Evolutionary conservation across 2,329 filamentous ascomycete genomes (phyloP).

Genomic region (Cercospora zeina): DNA sequence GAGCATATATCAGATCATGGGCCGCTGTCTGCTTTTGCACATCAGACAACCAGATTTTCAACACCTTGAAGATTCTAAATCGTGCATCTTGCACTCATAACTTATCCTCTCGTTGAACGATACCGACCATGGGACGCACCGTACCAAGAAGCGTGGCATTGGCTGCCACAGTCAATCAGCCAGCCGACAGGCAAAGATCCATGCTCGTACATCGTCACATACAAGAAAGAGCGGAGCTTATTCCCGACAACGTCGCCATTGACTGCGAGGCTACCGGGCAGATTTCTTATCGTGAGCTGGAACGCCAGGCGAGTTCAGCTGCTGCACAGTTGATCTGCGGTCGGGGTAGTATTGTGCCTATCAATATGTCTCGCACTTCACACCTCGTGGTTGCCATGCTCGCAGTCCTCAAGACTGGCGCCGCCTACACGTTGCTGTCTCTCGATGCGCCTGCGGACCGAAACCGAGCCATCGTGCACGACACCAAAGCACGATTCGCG

Average conservation of each 20-base stretch:
- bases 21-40: background rate
- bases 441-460: background rate
- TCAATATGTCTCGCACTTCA: background rate
- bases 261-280: background rate
- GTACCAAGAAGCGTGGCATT: background rate
- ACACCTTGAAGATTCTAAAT: background rate
- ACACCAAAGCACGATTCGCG: background rate
- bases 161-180: background rate
- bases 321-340: conserved; percentile 1
- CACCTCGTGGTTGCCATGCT: background rate
- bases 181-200: background rate
- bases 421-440: background rate
- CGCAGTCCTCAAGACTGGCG: conserved; percentile 1
- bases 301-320: background rate
- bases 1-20: background rate
- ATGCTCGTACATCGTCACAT: conserved; percentile 1
- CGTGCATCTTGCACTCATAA: background rate
- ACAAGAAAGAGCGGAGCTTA: background rate
- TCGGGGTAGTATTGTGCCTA: conserved; percentile 2
- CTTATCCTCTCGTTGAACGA: background rate
- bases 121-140: background rate
- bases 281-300: background rate
- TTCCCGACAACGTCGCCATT: background rate
- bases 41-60: background rate
- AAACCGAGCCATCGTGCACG: background rate